Evolutionary conservation across 768 basidiomycete species (phyloP).

Genomic region (Mycena galopus): DNA sequence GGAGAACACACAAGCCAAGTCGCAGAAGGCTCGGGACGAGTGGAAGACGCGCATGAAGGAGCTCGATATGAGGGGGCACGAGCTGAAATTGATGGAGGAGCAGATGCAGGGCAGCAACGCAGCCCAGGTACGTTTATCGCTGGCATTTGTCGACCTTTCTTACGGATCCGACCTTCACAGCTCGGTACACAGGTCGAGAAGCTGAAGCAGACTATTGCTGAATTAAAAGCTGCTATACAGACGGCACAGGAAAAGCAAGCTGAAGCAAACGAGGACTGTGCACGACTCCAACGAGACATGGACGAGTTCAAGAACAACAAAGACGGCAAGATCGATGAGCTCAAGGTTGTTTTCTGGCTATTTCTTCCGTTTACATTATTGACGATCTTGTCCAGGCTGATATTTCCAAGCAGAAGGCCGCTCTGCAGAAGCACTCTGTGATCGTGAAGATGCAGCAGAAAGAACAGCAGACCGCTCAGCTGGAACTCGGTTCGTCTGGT

Average conservation of each 20-base stretch:
- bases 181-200: conserved; percentile 84
- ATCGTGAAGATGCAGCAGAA: conserved; percentile 89
- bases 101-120: conserved; percentile 93
- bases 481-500: conserved; percentile 83
- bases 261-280: conserved; percentile 80
- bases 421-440: conserved; percentile 84
- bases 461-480: conserved; percentile 86
- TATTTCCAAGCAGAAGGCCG: conserved; percentile 85
- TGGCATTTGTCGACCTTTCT: background rate
- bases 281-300: conserved; percentile 96
- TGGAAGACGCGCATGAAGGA: conserved; percentile 76
- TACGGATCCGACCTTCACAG: conserved; percentile 54
- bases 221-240: conserved; percentile 70
- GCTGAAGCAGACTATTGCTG: conserved; percentile 71
- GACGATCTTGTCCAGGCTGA: conserved; percentile 64
- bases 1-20: conserved; percentile 67
- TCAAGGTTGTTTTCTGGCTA: conserved; percentile 70
- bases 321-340: conserved; percentile 94
- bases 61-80: conserved; percentile 91
- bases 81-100: conserved; percentile 83
- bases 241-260: conserved; percentile 83
- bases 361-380: background rate
- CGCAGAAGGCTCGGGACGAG: conserved; percentile 64
- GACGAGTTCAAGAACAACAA: conserved; percentile 99
- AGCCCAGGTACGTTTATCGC: conserved; percentile 70